Percentiles rank a stretch among this genome's conserved stretches.
Conservation (phyloP, 345 rosid species). For the Populus nigra region DNA sequence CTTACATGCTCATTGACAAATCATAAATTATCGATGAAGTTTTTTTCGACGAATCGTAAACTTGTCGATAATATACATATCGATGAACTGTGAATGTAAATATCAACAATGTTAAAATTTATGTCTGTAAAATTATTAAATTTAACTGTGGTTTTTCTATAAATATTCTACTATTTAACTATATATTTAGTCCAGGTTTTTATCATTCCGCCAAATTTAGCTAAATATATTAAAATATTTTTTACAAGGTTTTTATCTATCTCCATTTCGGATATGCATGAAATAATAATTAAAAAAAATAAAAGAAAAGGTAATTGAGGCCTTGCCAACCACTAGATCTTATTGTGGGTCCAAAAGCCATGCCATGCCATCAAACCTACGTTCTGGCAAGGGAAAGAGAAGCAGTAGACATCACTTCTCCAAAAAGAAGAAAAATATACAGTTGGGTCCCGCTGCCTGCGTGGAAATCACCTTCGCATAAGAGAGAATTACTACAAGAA, state of each 20-base stretch:
- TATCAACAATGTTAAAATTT: no score
- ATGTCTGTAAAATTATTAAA: no score
- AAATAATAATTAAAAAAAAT: no score
- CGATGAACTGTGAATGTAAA: rapidly evolving
- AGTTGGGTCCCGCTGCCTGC: no score
- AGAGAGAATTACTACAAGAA: no score
- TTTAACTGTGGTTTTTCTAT: rapidly evolving
- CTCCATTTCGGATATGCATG: background rate
- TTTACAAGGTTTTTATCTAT: no score
- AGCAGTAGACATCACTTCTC: background rate
- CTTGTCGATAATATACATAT: rapidly evolving
- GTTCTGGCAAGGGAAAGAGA: background rate
- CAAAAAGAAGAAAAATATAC: background rate
- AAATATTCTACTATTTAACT: no score
- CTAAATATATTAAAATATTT: no score
- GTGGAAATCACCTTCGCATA: no score
- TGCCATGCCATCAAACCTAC: constrained; percentile 1
- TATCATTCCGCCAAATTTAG: no score
- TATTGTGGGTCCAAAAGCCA: constrained; percentile 7
- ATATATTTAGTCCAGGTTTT: no score
- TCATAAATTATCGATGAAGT: no score
- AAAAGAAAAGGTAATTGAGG: background rate
- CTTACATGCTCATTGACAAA: rapidly evolving
- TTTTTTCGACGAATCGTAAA: rapidly evolving
- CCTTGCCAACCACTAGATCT: background rate